Evolutionary conservation across 768 basidiomycete species (phyloP), one percentile per base, ranked within the genome.

Genomic region (Artomyces pyxidatus): DNA sequence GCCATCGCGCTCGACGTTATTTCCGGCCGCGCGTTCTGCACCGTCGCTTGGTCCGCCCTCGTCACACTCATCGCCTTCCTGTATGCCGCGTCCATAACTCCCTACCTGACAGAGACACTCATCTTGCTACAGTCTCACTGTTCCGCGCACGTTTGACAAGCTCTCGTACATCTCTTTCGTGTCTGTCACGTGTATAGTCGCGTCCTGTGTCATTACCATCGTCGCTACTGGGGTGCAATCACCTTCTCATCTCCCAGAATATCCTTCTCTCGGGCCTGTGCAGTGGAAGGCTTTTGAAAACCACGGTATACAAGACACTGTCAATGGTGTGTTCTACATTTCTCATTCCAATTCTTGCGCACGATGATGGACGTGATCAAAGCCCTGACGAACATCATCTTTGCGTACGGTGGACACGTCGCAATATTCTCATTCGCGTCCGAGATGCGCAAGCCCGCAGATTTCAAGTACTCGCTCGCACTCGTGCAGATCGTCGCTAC

Each of bases 91-190:
- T n/a, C n/a, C n/a, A n/a, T n/a, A n/a, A n/a, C n/a, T n/a, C n/a
- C n/a, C n/a, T n/a, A n/a, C n/a, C n/a, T n/a, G n/a, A n/a, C n/a
- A n/a, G n/a, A n/a, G n/a, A n/a, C n/a, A n/a, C 40, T 11, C 21
- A 12, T 41, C 11, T 22, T 35, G 32, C 32, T 14, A 11, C 40
- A 41, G 40, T 16, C 40, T 41, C 16, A 41, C 40, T 22, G 22
- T 41, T 11, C 40, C 40, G 22, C 40, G 40, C 40, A 41, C 40
- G 40, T 41, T 41, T 22, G 40, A 41, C 5, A 41, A 41, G 22
- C n/a, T 41, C 40, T 41, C 40, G 40, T 41, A 41, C 22, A 41
- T 41, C 22, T 41, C 40, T 3, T 41, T 41, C 40, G 40, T 41
- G 12, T 41, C 40, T 22, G 40, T 41, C 17, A 41, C 40, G 4